Percentiles rank a stretch among this genome's conserved stretches.
Evolutionary conservation across 176 grass and related monocot genomes (phyloP).

Genomic region (Saccharum spontaneum): DNA sequence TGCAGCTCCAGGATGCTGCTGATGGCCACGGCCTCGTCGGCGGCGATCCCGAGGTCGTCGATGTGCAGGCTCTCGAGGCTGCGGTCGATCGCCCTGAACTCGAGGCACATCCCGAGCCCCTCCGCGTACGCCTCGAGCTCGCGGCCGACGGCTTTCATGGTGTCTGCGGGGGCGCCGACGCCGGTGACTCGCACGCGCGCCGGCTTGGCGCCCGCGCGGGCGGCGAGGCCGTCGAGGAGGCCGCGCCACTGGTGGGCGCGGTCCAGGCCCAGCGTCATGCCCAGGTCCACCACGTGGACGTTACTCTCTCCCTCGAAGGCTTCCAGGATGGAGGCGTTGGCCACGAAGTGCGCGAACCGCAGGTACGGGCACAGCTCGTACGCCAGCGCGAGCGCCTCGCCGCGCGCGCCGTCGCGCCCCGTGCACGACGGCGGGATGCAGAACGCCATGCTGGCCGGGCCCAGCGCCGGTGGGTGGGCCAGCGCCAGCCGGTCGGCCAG

Average conservation of each 20-base stretch:
- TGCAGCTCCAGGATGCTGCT: slow-evolving; percentile 73
- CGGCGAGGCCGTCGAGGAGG: slow-evolving; percentile 54
- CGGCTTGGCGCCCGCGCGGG: slow-evolving; percentile 23
- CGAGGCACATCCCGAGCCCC: slow-evolving; percentile 37
- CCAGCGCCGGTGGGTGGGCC: slow-evolving; percentile 50
- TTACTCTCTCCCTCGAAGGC: slow-evolving; percentile 61
- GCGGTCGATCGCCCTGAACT: slow-evolving; percentile 49
- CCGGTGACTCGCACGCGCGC: slow-evolving; percentile 49
- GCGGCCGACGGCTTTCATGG: slow-evolving; percentile 37
- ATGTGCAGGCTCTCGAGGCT: slow-evolving; percentile 51
- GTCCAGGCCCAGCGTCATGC: slow-evolving; percentile 60
- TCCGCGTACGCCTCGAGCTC: slow-evolving; percentile 42
- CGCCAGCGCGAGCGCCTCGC: slow-evolving; percentile 59
- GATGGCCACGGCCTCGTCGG: slow-evolving; percentile 49
- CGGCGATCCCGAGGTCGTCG: slow-evolving; percentile 40
- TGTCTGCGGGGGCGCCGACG: slow-evolving; percentile 34
- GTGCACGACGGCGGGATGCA: slow-evolving; percentile 39
- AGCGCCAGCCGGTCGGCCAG: slow-evolving; percentile 55
- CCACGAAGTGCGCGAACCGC: slow-evolving; percentile 76
- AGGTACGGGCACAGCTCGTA: slow-evolving; percentile 82
- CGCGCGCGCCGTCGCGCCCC: slow-evolving; percentile 26
- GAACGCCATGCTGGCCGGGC: slow-evolving; percentile 52
- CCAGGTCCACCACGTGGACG: slow-evolving; percentile 68
- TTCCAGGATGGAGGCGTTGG: slow-evolving; percentile 61
- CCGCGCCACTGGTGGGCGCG: slow-evolving; percentile 55